Base-by-base conservation (phyloP, 257 asterid genomes). In the Datura wrightii region DNA sequence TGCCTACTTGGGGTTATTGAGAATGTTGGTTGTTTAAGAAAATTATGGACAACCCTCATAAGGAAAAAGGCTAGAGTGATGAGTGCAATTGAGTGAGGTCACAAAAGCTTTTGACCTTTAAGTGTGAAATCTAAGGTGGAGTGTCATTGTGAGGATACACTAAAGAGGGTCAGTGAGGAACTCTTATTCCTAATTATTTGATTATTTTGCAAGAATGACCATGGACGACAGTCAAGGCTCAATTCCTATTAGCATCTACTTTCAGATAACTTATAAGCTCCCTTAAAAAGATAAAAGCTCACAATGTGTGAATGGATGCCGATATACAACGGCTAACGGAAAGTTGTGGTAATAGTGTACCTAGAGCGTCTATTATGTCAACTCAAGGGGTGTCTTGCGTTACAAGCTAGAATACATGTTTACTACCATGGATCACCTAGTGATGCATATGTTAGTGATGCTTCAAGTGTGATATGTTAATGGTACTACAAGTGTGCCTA, bases 1-100 rank as follows among this genome's bases (percentile, higher is more conserved):
- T 63, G 71, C 41, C 74, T 13, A 66, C 24, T 66, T 66, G 74
- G 48, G 10, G 46, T 66, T 66, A 36, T 63, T 66, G 76, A 18
- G 42, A 66, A 66, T 37, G 11, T 39, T 6, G 19, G 50, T 37
- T 66, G 76, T 66, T 42, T 37, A 66, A 66, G 24, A 66, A 42
- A 66, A 66, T 37, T 66, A 6, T 66, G 76, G 76, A 36, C 34
- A 14, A 48, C 42, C 9, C 50, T 36, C 36, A 2, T 66, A 42
- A 11, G 46, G 5, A 37, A 37, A 65, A 14, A 6, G 3, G 24
- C 50, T 66, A 3, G 74, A 66, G 48, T 66, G 76, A 10, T 66
- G 76, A 66, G 48, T 66, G 46, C 76, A 66, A 14, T 66, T 31
- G 19, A 37, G 50, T 11, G 11, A 66, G 76, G 76, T 37, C 16